These are phyloP conservation scores for Cardamine occulta DNA, from an alignment of 345 rosid genomes.

Conservation along the genomic window DNA sequence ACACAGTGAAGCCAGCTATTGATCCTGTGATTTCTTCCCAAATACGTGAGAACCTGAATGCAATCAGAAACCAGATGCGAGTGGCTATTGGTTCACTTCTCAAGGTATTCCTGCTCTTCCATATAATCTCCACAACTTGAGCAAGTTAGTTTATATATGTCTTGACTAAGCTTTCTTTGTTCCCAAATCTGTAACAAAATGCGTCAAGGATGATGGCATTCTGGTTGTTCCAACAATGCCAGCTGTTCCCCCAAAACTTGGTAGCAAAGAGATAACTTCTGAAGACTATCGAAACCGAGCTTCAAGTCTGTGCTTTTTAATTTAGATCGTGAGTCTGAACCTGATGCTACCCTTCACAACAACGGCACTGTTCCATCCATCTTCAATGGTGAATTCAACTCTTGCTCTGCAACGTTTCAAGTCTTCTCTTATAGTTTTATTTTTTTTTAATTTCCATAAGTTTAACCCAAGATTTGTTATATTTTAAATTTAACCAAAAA, in stretches of 20 bases:
- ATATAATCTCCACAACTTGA: not conserved
- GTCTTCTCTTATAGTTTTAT: no score
- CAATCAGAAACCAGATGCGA: slow-evolving; percentile 76
- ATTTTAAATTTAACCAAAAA: no score
- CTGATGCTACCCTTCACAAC: no score
- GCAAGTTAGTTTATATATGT: slow-evolving; percentile 13
- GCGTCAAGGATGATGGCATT: slow-evolving; percentile 81
- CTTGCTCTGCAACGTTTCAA: no score
- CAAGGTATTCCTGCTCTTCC: slow-evolving; percentile 59
- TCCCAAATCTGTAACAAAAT: slow-evolving; percentile 15
- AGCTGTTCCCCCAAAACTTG: slow-evolving; percentile 81
- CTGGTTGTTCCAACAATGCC: slow-evolving; percentile 83
- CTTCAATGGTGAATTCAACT: no score
- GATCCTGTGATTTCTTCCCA: slow-evolving; percentile 60
- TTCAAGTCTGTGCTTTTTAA: slow-evolving; percentile 66
- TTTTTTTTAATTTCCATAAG: no score
- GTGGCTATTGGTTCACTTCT: slow-evolving; percentile 71
- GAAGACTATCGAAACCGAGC: slow-evolving; percentile 67
- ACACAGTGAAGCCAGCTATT: slow-evolving; percentile 66
- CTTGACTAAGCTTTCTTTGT: slow-evolving; percentile 17
- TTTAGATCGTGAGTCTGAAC: no score
- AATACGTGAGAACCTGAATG: slow-evolving; percentile 62
- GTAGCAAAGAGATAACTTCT: slow-evolving; percentile 70
- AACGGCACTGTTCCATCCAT: no score
- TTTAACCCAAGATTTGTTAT: no score